Evolutionary conservation across 2,329 filamentous ascomycete species (phyloP), one percentile per base, ranked within the genome.

Genomic region (Orbilia quercus): DNA sequence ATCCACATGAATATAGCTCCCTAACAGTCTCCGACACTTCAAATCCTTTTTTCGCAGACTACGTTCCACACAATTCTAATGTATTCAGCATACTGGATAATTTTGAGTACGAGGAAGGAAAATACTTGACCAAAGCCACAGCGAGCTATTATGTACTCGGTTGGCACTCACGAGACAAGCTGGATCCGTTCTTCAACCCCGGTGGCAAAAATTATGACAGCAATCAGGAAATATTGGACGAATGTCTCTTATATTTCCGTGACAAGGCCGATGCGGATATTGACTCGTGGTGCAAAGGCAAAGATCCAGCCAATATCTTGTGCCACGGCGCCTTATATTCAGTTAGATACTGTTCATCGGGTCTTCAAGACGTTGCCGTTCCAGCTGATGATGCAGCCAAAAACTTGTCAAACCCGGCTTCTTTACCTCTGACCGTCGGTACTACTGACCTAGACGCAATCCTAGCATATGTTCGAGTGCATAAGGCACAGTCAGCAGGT

Each of bases 11-110:
- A 31, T 31, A 31, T 31, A 58, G 2, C 48, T 78, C 1, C 28
- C 75, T 11, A 75, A 50, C 42, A 60, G 65, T n/a, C n/a, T n/a
- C n/a, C n/a, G n/a, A n/a, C n/a, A n/a, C n/a, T n/a, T 75, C 76
- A 4, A 83, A 83, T 63, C 79, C 78, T 31, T 78, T 82, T 0
- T 83, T 83, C 71, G 76, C 81, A 0, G 82, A 84, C 75, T 83
- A 78, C 66, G 80, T 81, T 63, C 75, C 76, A 16, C 82, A 83
- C 72, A 80, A 81, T 74, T 47, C 76, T 6, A 83, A 83, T 63
- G 82, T 83, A 7, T 82, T 84, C 58, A 79, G 77, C 55, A 80
- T 81, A 4, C 20, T 82, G 2, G 82, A 83, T 74, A 80, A 80
- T 31, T 81, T 83, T 16, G 53, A 76, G 4, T 82, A 81, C 28